Percentiles rank a stretch among this genome's conserved stretches.
Conservation (phyloP, 768 basidiomycete species). For the Boletus speciosus region DNA sequence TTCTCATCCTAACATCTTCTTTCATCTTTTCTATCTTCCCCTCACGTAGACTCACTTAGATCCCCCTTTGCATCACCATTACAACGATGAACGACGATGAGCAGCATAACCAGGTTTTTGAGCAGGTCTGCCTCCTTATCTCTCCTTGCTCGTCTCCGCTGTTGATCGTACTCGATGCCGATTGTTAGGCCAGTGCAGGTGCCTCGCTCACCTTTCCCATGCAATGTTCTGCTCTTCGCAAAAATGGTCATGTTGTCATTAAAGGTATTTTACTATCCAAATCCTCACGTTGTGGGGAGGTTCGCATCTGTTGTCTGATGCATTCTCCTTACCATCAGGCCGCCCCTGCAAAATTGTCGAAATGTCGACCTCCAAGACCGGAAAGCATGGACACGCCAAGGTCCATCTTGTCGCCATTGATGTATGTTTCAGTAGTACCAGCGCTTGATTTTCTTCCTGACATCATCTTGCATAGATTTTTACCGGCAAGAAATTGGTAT, state of each 20-base stretch:
- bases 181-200: conserved; percentile 58
- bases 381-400: conserved; percentile 99
- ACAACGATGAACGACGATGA: conserved; percentile 86
- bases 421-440: conserved; percentile 48
- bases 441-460: conserved; percentile 2
- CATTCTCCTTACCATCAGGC: conserved; percentile 35
- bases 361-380: conserved; percentile 99
- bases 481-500: conserved; percentile 93
- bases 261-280: conserved; percentile 50
- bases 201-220: conserved; percentile 80
- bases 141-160: conserved; percentile 3
- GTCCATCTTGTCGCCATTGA: conserved; percentile 97
- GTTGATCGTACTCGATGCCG: conserved; percentile 18
- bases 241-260: conserved; percentile 93
- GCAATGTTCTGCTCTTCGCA: conserved; percentile 96
- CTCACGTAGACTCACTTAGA: conserved; percentile 24
- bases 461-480: conserved; percentile 68
- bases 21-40: conserved; percentile 23
- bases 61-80: conserved; percentile 10
- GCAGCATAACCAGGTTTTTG: conserved; percentile 87
- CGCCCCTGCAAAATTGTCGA: conserved; percentile 99
- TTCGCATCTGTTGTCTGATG: conserved; percentile 2
- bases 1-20: conserved; percentile 26
- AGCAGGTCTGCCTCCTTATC: conserved; percentile 51
- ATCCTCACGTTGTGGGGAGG: not conserved